Percentiles rank a stretch among this genome's conserved stretches.
Evolutionary conservation across 2,329 filamentous ascomycete genomes (phyloP).

Genomic region (Cladosporium sp.): DNA sequence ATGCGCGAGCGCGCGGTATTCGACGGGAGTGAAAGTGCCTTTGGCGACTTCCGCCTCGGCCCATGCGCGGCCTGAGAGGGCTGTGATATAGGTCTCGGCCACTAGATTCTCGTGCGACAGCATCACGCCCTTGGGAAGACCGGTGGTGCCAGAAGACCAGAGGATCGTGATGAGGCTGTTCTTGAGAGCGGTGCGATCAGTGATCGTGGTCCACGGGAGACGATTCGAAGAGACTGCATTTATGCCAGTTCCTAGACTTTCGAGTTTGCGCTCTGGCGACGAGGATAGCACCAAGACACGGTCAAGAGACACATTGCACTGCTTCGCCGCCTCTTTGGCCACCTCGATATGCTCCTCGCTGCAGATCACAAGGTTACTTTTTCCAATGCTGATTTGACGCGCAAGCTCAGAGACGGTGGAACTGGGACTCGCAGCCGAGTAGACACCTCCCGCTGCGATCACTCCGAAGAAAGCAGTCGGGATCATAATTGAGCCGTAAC

Average conservation of each 20-base stretch:
- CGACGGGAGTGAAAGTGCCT: conserved; percentile 30
- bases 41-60: conserved; percentile 29
- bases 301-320: conserved; percentile 48
- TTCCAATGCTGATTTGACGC: conserved; percentile 49
- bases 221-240: conserved; percentile 38
- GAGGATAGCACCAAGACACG: conserved; percentile 55
- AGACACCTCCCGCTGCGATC: conserved; percentile 62
- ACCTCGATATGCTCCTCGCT: conserved; percentile 54
- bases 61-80: conserved; percentile 31
- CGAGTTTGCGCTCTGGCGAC: conserved; percentile 43
- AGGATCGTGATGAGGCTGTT: conserved; percentile 49
- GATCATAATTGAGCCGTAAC: conserved; percentile 58
- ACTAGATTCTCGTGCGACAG: conserved; percentile 82
- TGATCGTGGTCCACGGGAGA: conserved; percentile 58
- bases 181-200: conserved; percentile 51
- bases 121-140: conserved; percentile 88
- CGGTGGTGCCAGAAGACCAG: conserved; percentile 56
- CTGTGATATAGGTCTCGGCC: conserved; percentile 57
- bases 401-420: conserved; percentile 56
- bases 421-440: conserved; percentile 56
- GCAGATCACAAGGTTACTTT: conserved; percentile 47
- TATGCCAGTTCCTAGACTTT: conserved; percentile 38
- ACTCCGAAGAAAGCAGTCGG: conserved; percentile 58
- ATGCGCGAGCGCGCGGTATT: conserved; percentile 55
- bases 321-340: conserved; percentile 53